phyloP scores from a whole-genome alignment of 2,329 filamentous ascomycete species.

The Pseudogymnoascus sp. region DNA sequence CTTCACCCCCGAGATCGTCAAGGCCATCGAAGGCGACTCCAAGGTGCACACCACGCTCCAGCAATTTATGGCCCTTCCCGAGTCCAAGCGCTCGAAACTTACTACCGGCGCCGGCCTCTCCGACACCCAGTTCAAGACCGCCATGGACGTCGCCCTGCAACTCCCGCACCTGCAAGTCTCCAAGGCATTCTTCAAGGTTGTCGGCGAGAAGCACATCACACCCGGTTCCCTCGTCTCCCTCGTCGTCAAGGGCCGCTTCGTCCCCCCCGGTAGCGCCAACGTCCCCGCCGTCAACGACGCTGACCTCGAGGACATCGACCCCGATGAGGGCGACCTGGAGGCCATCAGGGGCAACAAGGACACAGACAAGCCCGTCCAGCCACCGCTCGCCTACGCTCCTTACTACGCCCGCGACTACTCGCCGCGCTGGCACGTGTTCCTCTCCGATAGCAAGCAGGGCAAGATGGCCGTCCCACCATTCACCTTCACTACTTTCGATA shows the following conservation, averaged over 20 bases:
- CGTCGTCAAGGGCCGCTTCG: constrained; percentile 88
- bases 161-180: constrained; percentile 77
- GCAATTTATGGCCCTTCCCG: constrained; percentile 78
- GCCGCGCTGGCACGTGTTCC: constrained; percentile 88
- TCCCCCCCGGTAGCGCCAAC: constrained; percentile 72
- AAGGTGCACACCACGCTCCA: constrained; percentile 73
- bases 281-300: constrained; percentile 66
- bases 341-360: constrained; percentile 68
- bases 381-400: constrained; percentile 82
- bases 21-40: constrained; percentile 64
- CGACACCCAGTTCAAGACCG: constrained; percentile 67
- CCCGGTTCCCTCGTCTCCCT: constrained; percentile 88
- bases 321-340: constrained; percentile 85
- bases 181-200: constrained; percentile 97
- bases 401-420: constrained; percentile 85
- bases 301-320: constrained; percentile 85
- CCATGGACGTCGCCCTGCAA: constrained; percentile 70
- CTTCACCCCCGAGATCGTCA: constrained; percentile 61
- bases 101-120: constrained; percentile 62
- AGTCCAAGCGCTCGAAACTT: constrained; percentile 62
- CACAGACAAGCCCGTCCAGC: constrained; percentile 58
- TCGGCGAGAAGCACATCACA: constrained; percentile 86
- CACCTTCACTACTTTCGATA: constrained; percentile 87
- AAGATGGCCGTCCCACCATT: constrained; percentile 96
- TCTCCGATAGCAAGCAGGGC: constrained; percentile 86